phyloP scores from a whole-genome alignment of 768 basidiomycete species.

The Podaxis sp. region DNA sequence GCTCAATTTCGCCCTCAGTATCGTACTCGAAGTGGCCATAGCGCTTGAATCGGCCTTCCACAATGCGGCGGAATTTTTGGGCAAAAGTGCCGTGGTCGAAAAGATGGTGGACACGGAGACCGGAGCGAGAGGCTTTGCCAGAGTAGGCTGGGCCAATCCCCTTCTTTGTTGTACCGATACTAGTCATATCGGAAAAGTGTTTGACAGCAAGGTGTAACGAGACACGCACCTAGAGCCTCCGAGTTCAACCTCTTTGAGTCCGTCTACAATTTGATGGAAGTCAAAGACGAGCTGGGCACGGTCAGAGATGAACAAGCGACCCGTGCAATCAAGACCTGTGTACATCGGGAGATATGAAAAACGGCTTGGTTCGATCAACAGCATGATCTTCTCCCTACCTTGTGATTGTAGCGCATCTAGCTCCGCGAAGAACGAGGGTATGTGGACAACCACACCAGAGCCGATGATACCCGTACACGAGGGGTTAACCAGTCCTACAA shows the following conservation, averaged over 20 bases:
- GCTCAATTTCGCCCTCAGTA: slow-evolving; percentile 91
- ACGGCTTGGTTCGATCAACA: neutral
- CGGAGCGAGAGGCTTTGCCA: slow-evolving; percentile 94
- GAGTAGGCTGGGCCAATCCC: slow-evolving; percentile 99
- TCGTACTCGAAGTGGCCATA: slow-evolving; percentile 99
- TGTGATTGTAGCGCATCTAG: slow-evolving; percentile 81
- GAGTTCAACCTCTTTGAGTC: slow-evolving; percentile 95
- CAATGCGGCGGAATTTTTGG: slow-evolving; percentile 88
- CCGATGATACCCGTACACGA: slow-evolving; percentile 87
- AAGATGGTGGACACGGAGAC: slow-evolving; percentile 93
- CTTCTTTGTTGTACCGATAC: slow-evolving; percentile 97
- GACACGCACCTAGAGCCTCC: slow-evolving; percentile 72
- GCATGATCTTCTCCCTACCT: slow-evolving; percentile 45
- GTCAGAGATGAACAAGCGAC: slow-evolving; percentile 90
- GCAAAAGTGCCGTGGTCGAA: slow-evolving; percentile 87
- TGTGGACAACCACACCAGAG: slow-evolving; percentile 92
- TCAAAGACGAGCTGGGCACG: slow-evolving; percentile 97
- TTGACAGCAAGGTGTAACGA: neutral
- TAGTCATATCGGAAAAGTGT: slow-evolving; percentile 25
- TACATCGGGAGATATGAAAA: neutral
- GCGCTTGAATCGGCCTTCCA: slow-evolving; percentile 96
- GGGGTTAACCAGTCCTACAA: slow-evolving; percentile 78
- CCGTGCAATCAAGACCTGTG: slow-evolving; percentile 80
- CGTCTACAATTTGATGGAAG: slow-evolving; percentile 99
- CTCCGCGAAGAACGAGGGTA: slow-evolving; percentile 94